Conservation (phyloP, 352 stramenopile species). For the Phytophthora idaei region DNA sequence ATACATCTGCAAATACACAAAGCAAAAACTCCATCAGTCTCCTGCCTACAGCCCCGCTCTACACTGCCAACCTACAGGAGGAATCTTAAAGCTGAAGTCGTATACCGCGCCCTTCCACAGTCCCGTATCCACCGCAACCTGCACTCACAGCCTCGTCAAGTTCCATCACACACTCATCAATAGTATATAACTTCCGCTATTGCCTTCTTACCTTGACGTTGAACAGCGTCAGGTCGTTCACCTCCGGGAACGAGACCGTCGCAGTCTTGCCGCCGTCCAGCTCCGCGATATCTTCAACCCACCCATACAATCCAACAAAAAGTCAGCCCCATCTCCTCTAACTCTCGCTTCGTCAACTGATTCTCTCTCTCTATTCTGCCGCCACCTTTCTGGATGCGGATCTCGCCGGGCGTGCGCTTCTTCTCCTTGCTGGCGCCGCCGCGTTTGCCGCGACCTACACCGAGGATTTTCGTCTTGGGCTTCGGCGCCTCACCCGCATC, state of each 20-base stretch:
- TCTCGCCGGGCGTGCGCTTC: constrained; percentile 96
- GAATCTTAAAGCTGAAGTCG: constrained; percentile 98
- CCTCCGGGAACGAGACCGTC: constrained; percentile 95
- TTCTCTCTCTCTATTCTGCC: constrained; percentile 2
- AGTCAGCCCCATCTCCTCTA: not conserved
- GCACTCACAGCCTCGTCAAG: constrained; percentile 13
- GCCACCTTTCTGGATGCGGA: constrained; percentile 98
- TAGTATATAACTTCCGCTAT: not conserved
- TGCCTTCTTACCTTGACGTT: constrained; percentile 72
- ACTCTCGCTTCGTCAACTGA: not conserved
- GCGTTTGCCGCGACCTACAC: constrained; percentile 82
- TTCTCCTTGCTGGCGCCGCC: constrained; percentile 77
- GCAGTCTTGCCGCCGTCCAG: constrained; percentile 97
- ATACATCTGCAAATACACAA: constrained; percentile 70
- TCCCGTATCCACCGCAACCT: constrained; percentile 94
- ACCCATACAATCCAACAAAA: not conserved
- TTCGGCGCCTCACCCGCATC: constrained; percentile 41
- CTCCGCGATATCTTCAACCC: constrained; percentile 94
- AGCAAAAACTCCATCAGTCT: constrained; percentile 6
- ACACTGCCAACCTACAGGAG: constrained; percentile 66
- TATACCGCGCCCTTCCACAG: constrained; percentile 98
- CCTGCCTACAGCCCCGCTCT: not conserved
- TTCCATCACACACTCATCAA: not conserved
- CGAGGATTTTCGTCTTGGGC: constrained; percentile 86
- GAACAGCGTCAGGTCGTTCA: constrained; percentile 96